Conservation (phyloP, 768 basidiomycete species). For the Podaxis pistillaris region DNA sequence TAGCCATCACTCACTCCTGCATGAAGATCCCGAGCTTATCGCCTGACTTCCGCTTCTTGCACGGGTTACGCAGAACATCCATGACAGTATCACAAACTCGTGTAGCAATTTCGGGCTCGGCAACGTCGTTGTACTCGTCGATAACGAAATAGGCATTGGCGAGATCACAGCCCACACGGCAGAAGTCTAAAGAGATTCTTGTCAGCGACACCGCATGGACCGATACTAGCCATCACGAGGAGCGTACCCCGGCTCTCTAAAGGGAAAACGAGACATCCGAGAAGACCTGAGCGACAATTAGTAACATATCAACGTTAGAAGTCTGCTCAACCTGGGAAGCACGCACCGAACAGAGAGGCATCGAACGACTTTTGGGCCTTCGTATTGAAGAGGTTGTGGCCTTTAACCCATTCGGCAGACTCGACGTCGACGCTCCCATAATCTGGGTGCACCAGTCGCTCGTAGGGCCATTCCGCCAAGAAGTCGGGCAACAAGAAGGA, state of each 20-base stretch:
- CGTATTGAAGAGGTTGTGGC: constrained; percentile 22
- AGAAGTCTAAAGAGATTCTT: background rate
- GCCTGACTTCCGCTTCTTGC: constrained; percentile 18
- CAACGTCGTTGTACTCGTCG: constrained; percentile 23
- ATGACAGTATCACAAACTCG: constrained; percentile 19
- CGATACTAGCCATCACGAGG: no score
- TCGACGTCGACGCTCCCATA: constrained; percentile 22
- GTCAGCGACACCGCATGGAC: background rate
- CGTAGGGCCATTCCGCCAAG: constrained; percentile 11
- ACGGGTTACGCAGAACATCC: constrained; percentile 23
- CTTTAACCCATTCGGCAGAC: constrained; percentile 24
- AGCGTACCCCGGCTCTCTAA: background rate
- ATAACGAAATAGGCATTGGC: constrained; percentile 22
- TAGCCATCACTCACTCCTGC: constrained; percentile 4
- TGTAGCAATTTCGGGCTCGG: constrained; percentile 14
- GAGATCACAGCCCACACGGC: constrained; percentile 21
- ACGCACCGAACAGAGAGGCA: constrained; percentile 23
- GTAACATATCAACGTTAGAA: background rate
- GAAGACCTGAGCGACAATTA: constrained; percentile 9
- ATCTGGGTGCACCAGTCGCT: constrained; percentile 11
- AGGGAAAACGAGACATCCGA: constrained; percentile 11
- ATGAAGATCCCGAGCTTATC: constrained; percentile 17
- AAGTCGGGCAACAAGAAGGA: constrained; percentile 10
- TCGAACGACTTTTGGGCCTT: constrained; percentile 24
- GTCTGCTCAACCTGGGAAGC: background rate